A percentile compares a stretch with the other conserved stretches of the same genome.
Evolutionary conservation across 345 rosid species (phyloP).

Genomic region (Litchi chinensis): DNA sequence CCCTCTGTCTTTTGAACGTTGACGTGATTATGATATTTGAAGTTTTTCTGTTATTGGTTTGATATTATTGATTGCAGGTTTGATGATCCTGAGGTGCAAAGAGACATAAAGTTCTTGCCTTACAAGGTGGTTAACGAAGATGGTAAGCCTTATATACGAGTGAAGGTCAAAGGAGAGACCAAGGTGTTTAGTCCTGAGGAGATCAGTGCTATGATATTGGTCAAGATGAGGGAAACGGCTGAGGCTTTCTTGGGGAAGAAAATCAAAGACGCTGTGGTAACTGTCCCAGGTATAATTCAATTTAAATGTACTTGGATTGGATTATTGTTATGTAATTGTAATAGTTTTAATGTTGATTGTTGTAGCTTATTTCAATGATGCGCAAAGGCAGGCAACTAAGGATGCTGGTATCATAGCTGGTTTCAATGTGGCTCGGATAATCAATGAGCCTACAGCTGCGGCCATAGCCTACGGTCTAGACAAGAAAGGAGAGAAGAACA

Average conservation of each 20-base stretch:
- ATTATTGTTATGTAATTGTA: background rate
- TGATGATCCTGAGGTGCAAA: slow-evolving; percentile 53
- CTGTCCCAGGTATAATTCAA: slow-evolving; percentile 46
- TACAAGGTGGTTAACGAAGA: slow-evolving; percentile 47
- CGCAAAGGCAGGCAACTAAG: slow-evolving; percentile 44
- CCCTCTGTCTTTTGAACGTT: background rate
- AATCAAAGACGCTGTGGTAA: slow-evolving; percentile 55
- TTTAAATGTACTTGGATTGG: background rate
- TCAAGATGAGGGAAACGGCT: slow-evolving; percentile 66
- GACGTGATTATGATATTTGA: background rate
- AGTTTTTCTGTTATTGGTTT: background rate
- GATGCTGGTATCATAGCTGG: slow-evolving; percentile 41
- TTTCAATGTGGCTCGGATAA: slow-evolving; percentile 51
- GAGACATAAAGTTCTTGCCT: slow-evolving; percentile 58
- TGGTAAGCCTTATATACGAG: slow-evolving; percentile 41
- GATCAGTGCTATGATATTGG: slow-evolving; percentile 57
- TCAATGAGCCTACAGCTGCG: slow-evolving; percentile 63
- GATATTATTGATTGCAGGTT: slow-evolving; percentile 25
- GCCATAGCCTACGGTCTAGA: slow-evolving; percentile 63
- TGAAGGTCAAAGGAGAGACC: slow-evolving; percentile 49
- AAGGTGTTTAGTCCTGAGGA: slow-evolving; percentile 70
- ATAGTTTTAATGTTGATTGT: background rate
- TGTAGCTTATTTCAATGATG: slow-evolving; percentile 46
- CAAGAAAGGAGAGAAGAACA: slow-evolving; percentile 45
- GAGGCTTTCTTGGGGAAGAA: slow-evolving; percentile 57